Base-by-base conservation (phyloP, 2,329 filamentous ascomycete species). In the Fusarium sp. region DNA sequence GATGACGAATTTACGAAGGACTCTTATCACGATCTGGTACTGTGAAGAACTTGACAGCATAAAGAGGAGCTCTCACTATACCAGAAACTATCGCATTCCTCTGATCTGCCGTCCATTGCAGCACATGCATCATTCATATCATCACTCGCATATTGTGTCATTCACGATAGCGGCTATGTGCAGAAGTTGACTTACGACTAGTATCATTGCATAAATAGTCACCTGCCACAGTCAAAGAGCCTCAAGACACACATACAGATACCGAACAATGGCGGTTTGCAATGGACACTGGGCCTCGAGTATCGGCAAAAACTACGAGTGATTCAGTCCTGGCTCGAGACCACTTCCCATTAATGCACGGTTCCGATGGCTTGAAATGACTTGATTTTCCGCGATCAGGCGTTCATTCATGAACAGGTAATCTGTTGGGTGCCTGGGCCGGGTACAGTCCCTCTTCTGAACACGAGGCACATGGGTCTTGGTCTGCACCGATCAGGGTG, bases 381-480 rank as follows among this genome's bases (percentile, higher is more conserved):
- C 53, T 69, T 46, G 41, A 28, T 15, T 69, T 49, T 20, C 52
- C 55, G 55, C 45, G 33, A 65, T 42, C n/a, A 58, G 51, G 57
- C 44, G 64, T 31, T 28, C 16, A 30, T 49, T 50, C 33, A 58
- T 51, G 20, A 40, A 30, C 2, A 45, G 20, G 12, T n/a, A 28
- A 38, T 42, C 33, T 44, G 47, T 23, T 61, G 33, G 52, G 28
- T 31, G 26, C 42, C 41, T 44, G 26, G 11, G 13, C 16, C 26
- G 41, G 26, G 41, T 30, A 44, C 41, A 30, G 41, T 53, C 33
- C 36, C 62, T 57, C 46, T 45, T 64, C 60, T 65, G 66, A 73
- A 70, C 70, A 73, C 68, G 65, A 69, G 65, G 62, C 54, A 53
- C 58, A 60, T 59, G 42, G 44, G 41, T 38, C 31, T 63, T 65